A percentile compares a stretch with the other conserved stretches of the same genome.
Evolutionary conservation across 139 green algal species (phyloP).

Genomic region (Marvania coccoides): DNA sequence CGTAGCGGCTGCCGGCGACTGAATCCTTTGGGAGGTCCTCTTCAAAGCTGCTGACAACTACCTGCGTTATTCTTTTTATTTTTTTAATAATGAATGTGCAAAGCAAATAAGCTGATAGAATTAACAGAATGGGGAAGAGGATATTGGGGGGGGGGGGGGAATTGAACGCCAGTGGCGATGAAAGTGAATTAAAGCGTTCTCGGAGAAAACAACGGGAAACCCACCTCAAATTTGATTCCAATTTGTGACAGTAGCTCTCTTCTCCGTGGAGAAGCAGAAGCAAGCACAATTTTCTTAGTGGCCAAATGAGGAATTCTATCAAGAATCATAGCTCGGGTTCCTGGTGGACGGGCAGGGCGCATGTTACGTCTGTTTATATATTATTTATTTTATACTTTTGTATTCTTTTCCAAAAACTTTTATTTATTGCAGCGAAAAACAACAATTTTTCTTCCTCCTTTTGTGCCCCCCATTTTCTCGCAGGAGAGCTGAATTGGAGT

Average conservation of each 20-base stretch:
- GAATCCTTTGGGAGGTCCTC: slow-evolving; percentile 59
- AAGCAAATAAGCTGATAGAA: not conserved
- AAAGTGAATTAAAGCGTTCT: not conserved
- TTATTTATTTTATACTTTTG: too few relatives aligned
- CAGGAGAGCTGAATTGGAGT: too few relatives aligned
- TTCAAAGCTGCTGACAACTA: slow-evolving; percentile 66
- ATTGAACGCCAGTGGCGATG: not conserved
- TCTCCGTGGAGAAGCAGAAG: slow-evolving; percentile 49
- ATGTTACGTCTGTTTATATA: too few relatives aligned
- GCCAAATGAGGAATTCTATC: slow-evolving; percentile 39
- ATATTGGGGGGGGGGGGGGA: not conserved
- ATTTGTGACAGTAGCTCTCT: slow-evolving; percentile 57
- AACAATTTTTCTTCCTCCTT: not conserved
- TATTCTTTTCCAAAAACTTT: too few relatives aligned
- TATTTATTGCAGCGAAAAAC: too few relatives aligned
- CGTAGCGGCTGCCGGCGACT: slow-evolving; percentile 44
- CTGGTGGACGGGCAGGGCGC: too few relatives aligned
- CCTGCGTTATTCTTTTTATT: slow-evolving; percentile 22
- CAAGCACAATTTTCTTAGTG: slow-evolving; percentile 53
- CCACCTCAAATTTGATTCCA: slow-evolving; percentile 55
- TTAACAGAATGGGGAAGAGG: not conserved
- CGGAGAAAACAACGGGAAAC: not conserved
- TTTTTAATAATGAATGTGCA: not conserved
- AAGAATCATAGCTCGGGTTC: slow-evolving; percentile 44
- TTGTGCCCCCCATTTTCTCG: not conserved